Conservation (phyloP, 345 rosid genomes). For the Carallia brachiata region DNA sequence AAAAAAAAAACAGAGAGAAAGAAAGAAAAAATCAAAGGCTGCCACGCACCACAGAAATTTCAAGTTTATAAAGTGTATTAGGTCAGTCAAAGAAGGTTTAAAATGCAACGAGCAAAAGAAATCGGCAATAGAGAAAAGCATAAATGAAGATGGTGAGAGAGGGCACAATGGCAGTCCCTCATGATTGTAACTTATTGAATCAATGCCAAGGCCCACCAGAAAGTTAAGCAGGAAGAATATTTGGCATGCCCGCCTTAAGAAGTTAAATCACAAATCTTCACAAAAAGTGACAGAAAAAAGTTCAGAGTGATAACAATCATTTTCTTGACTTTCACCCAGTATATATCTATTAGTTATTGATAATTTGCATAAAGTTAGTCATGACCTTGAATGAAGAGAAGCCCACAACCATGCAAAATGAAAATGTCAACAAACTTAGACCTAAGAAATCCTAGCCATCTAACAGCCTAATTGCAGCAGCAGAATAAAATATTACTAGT, state of each 20-base stretch:
- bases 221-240: too few relatives aligned
- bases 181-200: too few relatives aligned
- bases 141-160: too few relatives aligned
- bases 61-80: too few relatives aligned
- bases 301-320: neutral
- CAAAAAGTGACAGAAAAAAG: neutral
- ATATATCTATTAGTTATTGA: neutral
- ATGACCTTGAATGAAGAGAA: neutral
- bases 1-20: too few relatives aligned
- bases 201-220: too few relatives aligned
- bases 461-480: constrained; percentile 2
- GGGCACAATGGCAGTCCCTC: too few relatives aligned
- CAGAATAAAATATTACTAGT: constrained; percentile 7
- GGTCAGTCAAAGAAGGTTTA: neutral
- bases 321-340: neutral
- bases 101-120: too few relatives aligned
- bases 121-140: too few relatives aligned
- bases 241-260: neutral
- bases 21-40: neutral
- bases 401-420: neutral
- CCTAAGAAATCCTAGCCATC: neutral
- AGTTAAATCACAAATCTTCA: neutral
- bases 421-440: neutral
- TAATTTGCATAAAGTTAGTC: neutral
- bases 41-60: neutral